Evolutionary conservation across 169 alveolate species (phyloP).

Genomic region (Eimeria tenella): DNA sequence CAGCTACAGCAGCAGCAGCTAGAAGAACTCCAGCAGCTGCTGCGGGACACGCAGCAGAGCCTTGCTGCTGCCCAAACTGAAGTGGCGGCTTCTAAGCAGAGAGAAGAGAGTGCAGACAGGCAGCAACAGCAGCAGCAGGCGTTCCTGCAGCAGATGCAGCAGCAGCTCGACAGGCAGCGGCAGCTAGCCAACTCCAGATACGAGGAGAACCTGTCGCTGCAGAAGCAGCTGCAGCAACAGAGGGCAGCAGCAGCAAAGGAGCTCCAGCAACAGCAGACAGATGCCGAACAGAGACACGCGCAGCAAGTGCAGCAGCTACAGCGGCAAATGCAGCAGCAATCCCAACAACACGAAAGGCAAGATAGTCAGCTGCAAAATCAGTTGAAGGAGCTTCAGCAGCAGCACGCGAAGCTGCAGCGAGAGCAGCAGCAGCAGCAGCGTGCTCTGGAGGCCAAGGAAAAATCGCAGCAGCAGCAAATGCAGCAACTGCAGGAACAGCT

Average conservation of each 20-base stretch:
- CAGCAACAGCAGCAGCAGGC: conserved; percentile 72
- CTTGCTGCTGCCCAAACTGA: conserved; percentile 54
- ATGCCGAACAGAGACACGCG: conserved; percentile 33
- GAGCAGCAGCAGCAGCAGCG: conserved; percentile 47
- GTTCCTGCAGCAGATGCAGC: conserved; percentile 62
- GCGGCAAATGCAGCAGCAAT: conserved; percentile 33
- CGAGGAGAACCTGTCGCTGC: conserved; percentile 41
- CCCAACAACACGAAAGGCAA: not conserved
- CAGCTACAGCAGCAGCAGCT: conserved; percentile 67
- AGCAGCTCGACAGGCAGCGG: conserved; percentile 60
- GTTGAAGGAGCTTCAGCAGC: conserved; percentile 45
- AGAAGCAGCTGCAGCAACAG: conserved; percentile 69
- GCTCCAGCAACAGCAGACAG: conserved; percentile 54
- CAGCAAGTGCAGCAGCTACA: conserved; percentile 54
- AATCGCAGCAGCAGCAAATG: conserved; percentile 39
- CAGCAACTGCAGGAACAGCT: conserved; percentile 38
- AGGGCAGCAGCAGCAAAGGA: conserved; percentile 59
- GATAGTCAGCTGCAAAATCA: conserved; percentile 13
- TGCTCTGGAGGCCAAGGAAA: conserved; percentile 3
- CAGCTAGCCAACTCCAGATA: conserved; percentile 55
- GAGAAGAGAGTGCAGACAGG: conserved; percentile 42
- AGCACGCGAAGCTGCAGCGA: not conserved
- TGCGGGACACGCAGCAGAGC: conserved; percentile 2
- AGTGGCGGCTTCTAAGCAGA: conserved; percentile 9
- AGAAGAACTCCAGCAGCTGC: conserved; percentile 55